Conservation (phyloP, 2,329 filamentous ascomycete species). For the Microsporum ferrugineum region DNA sequence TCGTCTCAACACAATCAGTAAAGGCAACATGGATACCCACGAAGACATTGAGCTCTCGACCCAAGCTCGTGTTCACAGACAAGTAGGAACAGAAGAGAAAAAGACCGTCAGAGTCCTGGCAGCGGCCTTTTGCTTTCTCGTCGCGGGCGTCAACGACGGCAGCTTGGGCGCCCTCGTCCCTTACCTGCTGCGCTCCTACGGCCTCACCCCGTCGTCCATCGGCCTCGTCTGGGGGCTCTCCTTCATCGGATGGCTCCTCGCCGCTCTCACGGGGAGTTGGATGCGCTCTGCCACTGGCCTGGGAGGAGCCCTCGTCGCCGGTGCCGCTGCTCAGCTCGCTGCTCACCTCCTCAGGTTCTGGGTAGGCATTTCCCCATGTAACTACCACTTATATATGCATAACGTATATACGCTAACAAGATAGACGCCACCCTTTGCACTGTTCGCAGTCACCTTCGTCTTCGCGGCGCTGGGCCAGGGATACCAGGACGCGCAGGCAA, state of each 20-base stretch:
- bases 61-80: background rate
- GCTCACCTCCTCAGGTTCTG: constrained; percentile 47
- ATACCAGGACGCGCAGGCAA: constrained; percentile 53
- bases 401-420: background rate
- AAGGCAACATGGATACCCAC: background rate
- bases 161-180: constrained; percentile 53
- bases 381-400: background rate
- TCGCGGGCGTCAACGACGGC: constrained; percentile 54
- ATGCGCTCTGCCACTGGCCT: constrained; percentile 43
- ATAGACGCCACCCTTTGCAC: constrained; percentile 39
- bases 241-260: constrained; percentile 50
- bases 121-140: constrained; percentile 52
- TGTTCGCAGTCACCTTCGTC: constrained; percentile 49
- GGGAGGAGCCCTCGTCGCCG: constrained; percentile 46
- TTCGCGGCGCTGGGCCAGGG: constrained; percentile 49
- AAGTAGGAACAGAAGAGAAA: background rate
- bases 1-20: background rate
- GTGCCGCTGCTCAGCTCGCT: constrained; percentile 44
- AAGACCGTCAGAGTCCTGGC: constrained; percentile 38
- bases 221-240: constrained; percentile 44
- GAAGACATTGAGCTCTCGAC: background rate
- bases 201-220: constrained; percentile 42
- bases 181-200: constrained; percentile 48
- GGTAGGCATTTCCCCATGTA: constrained; percentile 19
- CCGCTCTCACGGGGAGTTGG: constrained; percentile 47